Evolutionary conservation across 805 yeast genomes (phyloP).

Genomic region (Clavispora santaluciae): DNA sequence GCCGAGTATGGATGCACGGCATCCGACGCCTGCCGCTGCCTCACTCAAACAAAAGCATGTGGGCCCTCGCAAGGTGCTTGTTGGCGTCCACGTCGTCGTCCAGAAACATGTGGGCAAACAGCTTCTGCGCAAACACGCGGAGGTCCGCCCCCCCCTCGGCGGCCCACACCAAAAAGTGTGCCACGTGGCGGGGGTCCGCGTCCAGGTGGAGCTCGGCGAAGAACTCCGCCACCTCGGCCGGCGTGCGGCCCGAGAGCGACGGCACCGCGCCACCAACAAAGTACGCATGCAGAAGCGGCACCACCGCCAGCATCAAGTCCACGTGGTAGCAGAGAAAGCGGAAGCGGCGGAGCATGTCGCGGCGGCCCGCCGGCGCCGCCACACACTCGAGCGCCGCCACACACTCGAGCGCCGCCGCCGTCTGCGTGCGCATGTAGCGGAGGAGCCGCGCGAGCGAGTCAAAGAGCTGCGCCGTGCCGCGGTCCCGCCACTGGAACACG

Average conservation of each 20-base stretch:
- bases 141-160: slow-evolving; percentile 4
- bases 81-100: not conserved
- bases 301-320: slow-evolving; percentile 1
- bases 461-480: slow-evolving; percentile 25
- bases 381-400: not conserved
- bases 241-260: not conserved
- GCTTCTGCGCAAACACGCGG: slow-evolving; percentile 3
- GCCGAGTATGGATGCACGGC: too few relatives aligned
- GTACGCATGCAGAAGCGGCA: slow-evolving; percentile 8
- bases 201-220: slow-evolving; percentile 5
- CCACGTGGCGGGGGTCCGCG: slow-evolving; percentile 2
- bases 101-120: slow-evolving; percentile 7
- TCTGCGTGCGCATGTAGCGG: not conserved
- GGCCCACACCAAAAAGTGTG: slow-evolving; percentile 14
- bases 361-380: not conserved
- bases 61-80: not conserved
- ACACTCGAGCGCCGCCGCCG: not conserved
- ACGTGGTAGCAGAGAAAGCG: not conserved
- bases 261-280: slow-evolving; percentile 8
- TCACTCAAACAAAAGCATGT: not conserved
- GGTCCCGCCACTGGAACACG: slow-evolving; percentile 12
- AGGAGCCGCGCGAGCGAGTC: slow-evolving; percentile 11
- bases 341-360: slow-evolving; percentile 2
- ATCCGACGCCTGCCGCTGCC: too few relatives aligned
- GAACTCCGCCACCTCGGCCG: slow-evolving; percentile 1